These are phyloP conservation scores for Phytophthora hybrid DNA, from an alignment of 352 stramenopile species.

Conservation along the genomic window DNA sequence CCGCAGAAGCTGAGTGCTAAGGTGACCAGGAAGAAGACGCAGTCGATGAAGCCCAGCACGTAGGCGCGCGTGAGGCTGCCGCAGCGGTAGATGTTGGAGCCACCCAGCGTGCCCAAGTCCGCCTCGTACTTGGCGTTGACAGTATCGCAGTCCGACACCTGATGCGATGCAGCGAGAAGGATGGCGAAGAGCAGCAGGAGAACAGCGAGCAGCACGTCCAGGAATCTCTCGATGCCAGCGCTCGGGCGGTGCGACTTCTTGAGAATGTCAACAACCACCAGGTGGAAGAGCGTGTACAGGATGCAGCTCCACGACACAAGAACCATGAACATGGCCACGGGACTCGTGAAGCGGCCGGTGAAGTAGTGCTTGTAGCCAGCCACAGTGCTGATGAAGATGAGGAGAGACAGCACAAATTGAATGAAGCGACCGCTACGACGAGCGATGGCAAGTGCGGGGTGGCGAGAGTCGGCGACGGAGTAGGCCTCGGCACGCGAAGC, in stretches of 20 bases:
- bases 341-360: conserved; percentile 52
- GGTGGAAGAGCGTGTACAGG: conserved; percentile 55
- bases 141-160: conserved; percentile 44
- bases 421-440: conserved; percentile 34
- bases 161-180: conserved; percentile 44
- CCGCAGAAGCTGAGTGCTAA: conserved; percentile 37
- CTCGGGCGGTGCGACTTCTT: conserved; percentile 48
- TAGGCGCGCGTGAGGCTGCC: conserved; percentile 46
- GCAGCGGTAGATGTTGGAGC: conserved; percentile 50
- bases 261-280: conserved; percentile 50
- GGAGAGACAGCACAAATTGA: conserved; percentile 37
- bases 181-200: conserved; percentile 48
- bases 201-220: conserved; percentile 47
- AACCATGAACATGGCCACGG: conserved; percentile 51
- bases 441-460: conserved; percentile 27
- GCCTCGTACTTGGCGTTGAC: conserved; percentile 45
- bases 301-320: conserved; percentile 55
- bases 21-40: conserved; percentile 44
- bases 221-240: conserved; percentile 39
- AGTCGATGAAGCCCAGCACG: conserved; percentile 49
- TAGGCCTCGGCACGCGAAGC: conserved; percentile 21
- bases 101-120: conserved; percentile 25
- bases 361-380: conserved; percentile 47
- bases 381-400: conserved; percentile 39
- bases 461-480: conserved; percentile 19